Evolutionary conservation across 345 rosid species (phyloP).

Genomic region (Hypericum androsaemum): DNA sequence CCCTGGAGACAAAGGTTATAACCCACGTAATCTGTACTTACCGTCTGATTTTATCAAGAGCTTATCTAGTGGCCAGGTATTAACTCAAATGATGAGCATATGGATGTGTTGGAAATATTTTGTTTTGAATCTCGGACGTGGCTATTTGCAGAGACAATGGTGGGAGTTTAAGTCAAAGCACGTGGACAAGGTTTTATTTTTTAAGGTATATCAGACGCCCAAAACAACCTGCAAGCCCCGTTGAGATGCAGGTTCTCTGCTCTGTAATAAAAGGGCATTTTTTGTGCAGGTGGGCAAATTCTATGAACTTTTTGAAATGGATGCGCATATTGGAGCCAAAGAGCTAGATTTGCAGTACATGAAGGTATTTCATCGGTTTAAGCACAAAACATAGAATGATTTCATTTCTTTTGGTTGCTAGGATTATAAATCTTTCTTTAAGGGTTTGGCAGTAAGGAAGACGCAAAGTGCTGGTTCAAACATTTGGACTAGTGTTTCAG

Average conservation of each 20-base stretch:
- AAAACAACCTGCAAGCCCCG: neutral
- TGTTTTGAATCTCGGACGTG: conserved; percentile 13
- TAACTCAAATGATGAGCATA: conserved; percentile 9
- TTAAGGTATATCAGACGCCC: conserved; percentile 50
- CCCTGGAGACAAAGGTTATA: conserved; percentile 68
- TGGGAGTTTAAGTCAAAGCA: conserved; percentile 98
- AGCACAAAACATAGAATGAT: neutral
- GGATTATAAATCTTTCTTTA: too few relatives aligned
- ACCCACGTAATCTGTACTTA: conserved; percentile 74
- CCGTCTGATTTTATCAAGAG: conserved; percentile 74
- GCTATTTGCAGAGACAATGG: conserved; percentile 82
- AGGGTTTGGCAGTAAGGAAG: too few relatives aligned
- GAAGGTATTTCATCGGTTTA: conserved; percentile 52
- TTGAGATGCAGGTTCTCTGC: neutral
- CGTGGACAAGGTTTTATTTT: conserved; percentile 96
- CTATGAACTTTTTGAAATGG: conserved; percentile 98
- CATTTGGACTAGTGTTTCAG: conserved; percentile 1
- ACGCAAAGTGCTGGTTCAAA: neutral
- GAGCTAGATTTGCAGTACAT: conserved; percentile 92
- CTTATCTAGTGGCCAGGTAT: conserved; percentile 85
- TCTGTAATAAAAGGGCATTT: conserved; percentile 5
- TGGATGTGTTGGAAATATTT: conserved; percentile 2
- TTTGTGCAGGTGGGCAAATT: conserved; percentile 87
- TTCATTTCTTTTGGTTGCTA: too few relatives aligned
- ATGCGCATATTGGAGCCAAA: conserved; percentile 88